A percentile compares a stretch with the other conserved stretches of the same genome.
These are phyloP conservation scores for Xylaria sp. DNA, from an alignment of 2,329 filamentous ascomycete genomes.

Conservation along the genomic window DNA sequence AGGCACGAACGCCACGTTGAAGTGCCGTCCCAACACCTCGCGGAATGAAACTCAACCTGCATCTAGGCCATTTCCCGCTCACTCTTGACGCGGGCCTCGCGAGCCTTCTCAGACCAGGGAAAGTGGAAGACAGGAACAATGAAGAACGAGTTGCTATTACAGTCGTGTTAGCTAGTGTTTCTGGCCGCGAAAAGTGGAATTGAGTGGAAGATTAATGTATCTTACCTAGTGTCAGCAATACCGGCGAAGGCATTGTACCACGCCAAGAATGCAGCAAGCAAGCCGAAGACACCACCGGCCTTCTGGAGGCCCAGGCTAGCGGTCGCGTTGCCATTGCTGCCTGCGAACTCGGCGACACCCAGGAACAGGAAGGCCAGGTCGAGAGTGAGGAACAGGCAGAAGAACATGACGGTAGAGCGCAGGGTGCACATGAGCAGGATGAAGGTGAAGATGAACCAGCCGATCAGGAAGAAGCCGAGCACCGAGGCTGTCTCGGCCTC, in stretches of 20 bases:
- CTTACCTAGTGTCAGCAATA: constrained; percentile 77
- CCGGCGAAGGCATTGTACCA: constrained; percentile 91
- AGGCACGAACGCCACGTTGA: not conserved
- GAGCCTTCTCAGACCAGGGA: constrained; percentile 88
- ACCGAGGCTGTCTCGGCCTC: constrained; percentile 64
- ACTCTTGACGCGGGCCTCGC: constrained; percentile 66
- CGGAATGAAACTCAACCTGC: not conserved
- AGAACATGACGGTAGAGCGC: constrained; percentile 81
- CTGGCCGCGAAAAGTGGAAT: not conserved
- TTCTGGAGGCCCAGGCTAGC: constrained; percentile 67
- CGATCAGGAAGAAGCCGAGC: constrained; percentile 78
- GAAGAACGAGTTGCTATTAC: constrained; percentile 82
- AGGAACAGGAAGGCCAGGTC: constrained; percentile 81
- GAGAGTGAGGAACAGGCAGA: constrained; percentile 79
- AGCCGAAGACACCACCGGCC: constrained; percentile 82
- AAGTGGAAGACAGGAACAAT: constrained; percentile 92
- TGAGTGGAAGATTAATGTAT: constrained; percentile 27
- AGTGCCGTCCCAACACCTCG: not conserved
- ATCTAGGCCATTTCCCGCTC: constrained; percentile 54
- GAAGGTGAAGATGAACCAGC: constrained; percentile 89
- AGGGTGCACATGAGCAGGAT: constrained; percentile 79
- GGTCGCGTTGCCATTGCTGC: constrained; percentile 60
- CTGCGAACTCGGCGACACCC: constrained; percentile 69
- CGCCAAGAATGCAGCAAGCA: constrained; percentile 81
- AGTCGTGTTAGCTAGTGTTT: constrained; percentile 15